These are phyloP conservation scores for Paracoccidioides brasiliensis DNA, from an alignment of 2,329 filamentous ascomycete genomes.

Conservation along the genomic window DNA sequence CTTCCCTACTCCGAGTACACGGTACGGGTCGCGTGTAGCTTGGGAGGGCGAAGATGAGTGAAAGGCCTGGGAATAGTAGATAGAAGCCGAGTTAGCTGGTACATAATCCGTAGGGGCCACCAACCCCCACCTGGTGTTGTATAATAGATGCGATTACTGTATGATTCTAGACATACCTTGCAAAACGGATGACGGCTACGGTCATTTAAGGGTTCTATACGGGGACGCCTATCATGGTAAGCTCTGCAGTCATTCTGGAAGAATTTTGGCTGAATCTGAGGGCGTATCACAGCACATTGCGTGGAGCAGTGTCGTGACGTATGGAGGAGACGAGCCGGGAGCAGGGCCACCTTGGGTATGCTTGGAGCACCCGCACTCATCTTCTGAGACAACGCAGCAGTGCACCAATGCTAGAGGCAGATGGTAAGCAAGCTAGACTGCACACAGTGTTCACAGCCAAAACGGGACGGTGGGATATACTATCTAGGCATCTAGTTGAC, in stretches of 20 bases:
- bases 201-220: conserved; percentile 17
- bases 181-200: conserved; percentile 11
- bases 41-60: conserved; percentile 43
- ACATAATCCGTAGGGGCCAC: too few species aligned
- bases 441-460: conserved; percentile 1
- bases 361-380: conserved; percentile 30
- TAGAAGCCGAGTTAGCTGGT: background rate
- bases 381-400: conserved; percentile 12
- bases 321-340: conserved; percentile 31
- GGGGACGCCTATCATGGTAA: conserved; percentile 17
- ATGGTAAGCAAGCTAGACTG: conserved; percentile 7
- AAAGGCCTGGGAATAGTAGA: conserved; percentile 23
- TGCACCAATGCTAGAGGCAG: conserved; percentile 5
- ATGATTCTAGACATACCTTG: conserved; percentile 19
- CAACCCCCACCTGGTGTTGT: too few species aligned
- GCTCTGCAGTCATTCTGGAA: conserved; percentile 21
- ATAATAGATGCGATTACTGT: too few species aligned
- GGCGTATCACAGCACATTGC: conserved; percentile 20
- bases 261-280: conserved; percentile 24
- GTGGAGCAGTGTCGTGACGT: conserved; percentile 28
- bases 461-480: background rate
- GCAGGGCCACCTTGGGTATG: conserved; percentile 30
- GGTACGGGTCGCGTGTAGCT: conserved; percentile 73
- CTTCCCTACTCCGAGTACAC: conserved; percentile 71
- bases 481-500: conserved; percentile 6